A percentile compares a stretch with the other conserved stretches of the same genome.
Conservation (phyloP, 2,329 filamentous ascomycete genomes). For the Cercospora sp. region DNA sequence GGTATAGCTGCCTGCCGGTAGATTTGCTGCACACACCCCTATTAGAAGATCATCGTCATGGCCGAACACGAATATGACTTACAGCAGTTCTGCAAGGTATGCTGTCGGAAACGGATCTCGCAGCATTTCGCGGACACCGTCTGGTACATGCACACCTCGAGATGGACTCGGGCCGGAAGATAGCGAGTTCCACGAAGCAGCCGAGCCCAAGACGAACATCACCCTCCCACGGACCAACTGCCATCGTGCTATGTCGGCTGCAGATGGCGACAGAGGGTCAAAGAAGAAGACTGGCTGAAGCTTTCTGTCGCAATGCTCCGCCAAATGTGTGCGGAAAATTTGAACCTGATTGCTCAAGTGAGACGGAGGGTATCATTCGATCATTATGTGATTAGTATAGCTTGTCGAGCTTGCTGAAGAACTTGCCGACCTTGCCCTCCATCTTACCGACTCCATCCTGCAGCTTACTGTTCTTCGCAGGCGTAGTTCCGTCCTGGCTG, state of each 20-base stretch:
- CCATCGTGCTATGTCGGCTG: neutral
- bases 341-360: neutral
- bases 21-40: neutral
- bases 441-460: constrained; percentile 19
- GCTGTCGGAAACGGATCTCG: neutral
- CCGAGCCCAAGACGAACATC: neutral
- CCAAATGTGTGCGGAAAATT: neutral
- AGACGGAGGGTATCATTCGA: neutral
- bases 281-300: neutral
- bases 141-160: neutral
- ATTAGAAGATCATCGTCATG: neutral
- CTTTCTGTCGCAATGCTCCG: neutral
- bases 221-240: neutral
- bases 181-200: neutral
- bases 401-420: constrained; percentile 23
- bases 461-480: constrained; percentile 12
- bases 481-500: constrained; percentile 15
- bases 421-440: constrained; percentile 23
- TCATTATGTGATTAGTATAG: constrained; percentile 15
- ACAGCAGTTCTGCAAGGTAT: neutral
- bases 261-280: neutral
- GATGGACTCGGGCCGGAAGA: neutral
- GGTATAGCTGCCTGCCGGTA: neutral
- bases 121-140: neutral
- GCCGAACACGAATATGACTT: neutral